phyloP scores from a whole-genome alignment of 129 eudicot genomes.

The Deinandra increscens region DNA sequence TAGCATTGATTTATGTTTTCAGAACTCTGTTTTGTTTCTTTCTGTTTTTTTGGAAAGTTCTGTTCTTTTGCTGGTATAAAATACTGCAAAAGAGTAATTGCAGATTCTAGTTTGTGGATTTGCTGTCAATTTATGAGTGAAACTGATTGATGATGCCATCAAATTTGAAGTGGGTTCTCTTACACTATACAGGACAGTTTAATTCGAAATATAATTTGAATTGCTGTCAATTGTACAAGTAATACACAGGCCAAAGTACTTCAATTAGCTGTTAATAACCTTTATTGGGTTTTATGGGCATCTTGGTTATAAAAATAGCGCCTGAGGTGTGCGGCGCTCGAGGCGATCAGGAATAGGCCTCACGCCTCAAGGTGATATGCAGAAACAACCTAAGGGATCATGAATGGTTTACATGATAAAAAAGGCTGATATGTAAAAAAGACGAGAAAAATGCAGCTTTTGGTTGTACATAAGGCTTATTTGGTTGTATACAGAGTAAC shows the following conservation, averaged over 20 bases:
- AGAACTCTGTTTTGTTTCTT: neutral
- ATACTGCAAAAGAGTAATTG: neutral
- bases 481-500: too few relatives aligned
- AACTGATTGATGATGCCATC: neutral
- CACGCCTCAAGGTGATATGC: too few relatives aligned
- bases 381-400: too few relatives aligned
- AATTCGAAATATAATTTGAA: neutral
- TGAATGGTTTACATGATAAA: too few relatives aligned
- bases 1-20: neutral
- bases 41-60: neutral
- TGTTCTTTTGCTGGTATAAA: neutral
- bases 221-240: neutral
- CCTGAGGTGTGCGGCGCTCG: too few relatives aligned
- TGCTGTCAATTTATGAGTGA: neutral
- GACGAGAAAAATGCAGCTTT: too few relatives aligned
- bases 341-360: too few relatives aligned
- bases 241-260: neutral
- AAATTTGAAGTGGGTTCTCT: slow-evolving; percentile 2
- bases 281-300: neutral
- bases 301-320: too few relatives aligned
- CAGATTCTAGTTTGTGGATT: neutral
- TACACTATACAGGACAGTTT: neutral
- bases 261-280: neutral
- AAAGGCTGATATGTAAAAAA: too few relatives aligned
- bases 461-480: too few relatives aligned